Evolutionary conservation across 345 rosid genomes (phyloP).

Genomic region (Ceriops tagal): DNA sequence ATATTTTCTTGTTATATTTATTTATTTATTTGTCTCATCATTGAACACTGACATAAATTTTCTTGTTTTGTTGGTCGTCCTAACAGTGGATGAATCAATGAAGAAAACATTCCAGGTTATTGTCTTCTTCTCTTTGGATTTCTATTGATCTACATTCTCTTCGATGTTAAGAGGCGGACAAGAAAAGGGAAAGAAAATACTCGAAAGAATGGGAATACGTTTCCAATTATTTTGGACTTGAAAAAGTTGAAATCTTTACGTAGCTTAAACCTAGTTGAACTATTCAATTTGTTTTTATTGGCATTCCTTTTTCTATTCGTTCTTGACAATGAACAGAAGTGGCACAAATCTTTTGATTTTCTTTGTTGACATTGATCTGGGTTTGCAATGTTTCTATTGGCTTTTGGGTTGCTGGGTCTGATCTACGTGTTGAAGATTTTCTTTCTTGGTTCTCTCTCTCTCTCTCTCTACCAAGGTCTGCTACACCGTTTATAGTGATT

Average conservation of each 20-base stretch:
- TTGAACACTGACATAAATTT: slow-evolving; percentile 9
- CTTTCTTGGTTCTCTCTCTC: neutral
- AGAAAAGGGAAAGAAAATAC: neutral
- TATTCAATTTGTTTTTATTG: neutral
- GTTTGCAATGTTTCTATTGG: slow-evolving; percentile 5
- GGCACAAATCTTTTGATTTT: neutral
- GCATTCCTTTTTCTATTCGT: neutral
- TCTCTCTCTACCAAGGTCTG: neutral
- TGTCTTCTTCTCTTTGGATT: slow-evolving; percentile 3
- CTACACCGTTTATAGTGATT: neutral
- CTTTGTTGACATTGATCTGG: slow-evolving; percentile 16
- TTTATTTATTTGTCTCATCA: slow-evolving; percentile 7
- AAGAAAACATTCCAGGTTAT: slow-evolving; percentile 71
- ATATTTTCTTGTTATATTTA: neutral
- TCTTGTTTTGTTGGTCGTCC: slow-evolving; percentile 11
- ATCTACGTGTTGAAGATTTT: slow-evolving; percentile 9
- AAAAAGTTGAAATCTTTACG: neutral
- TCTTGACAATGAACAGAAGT: neutral
- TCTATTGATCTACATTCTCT: slow-evolving; percentile 25
- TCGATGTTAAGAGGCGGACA: neutral
- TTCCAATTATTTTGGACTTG: neutral
- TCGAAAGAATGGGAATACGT: neutral
- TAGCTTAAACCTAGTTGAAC: neutral
- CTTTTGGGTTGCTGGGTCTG: slow-evolving; percentile 15
- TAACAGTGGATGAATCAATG: slow-evolving; percentile 63